A percentile compares a stretch with the other conserved stretches of the same genome.
phyloP scores from a whole-genome alignment of 352 stramenopile species.

The Phytophthora melonis region DNA sequence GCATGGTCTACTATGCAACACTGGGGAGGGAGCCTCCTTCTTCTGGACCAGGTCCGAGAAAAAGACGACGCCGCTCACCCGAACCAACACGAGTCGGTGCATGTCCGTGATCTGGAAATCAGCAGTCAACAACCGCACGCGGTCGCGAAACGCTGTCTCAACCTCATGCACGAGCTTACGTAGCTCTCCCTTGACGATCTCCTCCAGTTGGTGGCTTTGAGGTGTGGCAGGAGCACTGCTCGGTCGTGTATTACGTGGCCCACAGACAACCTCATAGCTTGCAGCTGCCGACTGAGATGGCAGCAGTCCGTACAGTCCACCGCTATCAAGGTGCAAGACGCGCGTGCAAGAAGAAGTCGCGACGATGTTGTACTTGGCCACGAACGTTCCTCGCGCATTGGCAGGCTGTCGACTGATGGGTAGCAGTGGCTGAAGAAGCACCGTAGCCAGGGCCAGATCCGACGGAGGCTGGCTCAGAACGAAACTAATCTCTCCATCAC shows the following conservation, averaged over 20 bases:
- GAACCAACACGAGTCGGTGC: constrained; percentile 64
- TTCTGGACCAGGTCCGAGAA: constrained; percentile 57
- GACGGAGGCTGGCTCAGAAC: constrained; percentile 58
- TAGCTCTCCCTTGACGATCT: constrained; percentile 63
- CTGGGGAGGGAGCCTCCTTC: constrained; percentile 11
- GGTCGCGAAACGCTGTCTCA: constrained; percentile 50
- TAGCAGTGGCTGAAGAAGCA: constrained; percentile 64
- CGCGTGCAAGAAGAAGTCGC: constrained; percentile 50
- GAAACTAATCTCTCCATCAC: constrained; percentile 66
- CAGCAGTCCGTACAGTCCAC: constrained; percentile 44
- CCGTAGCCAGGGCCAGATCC: constrained; percentile 49
- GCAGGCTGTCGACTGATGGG: constrained; percentile 35
- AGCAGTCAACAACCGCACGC: constrained; percentile 55
- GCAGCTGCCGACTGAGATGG: constrained; percentile 20
- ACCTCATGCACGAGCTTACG: constrained; percentile 55
- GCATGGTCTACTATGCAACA: not conserved
- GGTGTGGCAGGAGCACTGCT: constrained; percentile 28
- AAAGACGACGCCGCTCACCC: constrained; percentile 64
- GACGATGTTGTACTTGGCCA: constrained; percentile 64
- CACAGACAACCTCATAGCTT: constrained; percentile 8
- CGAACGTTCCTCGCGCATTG: constrained; percentile 51
- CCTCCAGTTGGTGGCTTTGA: constrained; percentile 42
- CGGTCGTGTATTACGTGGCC: constrained; percentile 14
- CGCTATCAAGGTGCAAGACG: constrained; percentile 45
- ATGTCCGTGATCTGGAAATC: constrained; percentile 70